Percentiles rank a stretch among this genome's conserved stretches.
phyloP scores from a whole-genome alignment of 495 filamentous ascomycete species.

The Aspergillus nidulans region DNA sequence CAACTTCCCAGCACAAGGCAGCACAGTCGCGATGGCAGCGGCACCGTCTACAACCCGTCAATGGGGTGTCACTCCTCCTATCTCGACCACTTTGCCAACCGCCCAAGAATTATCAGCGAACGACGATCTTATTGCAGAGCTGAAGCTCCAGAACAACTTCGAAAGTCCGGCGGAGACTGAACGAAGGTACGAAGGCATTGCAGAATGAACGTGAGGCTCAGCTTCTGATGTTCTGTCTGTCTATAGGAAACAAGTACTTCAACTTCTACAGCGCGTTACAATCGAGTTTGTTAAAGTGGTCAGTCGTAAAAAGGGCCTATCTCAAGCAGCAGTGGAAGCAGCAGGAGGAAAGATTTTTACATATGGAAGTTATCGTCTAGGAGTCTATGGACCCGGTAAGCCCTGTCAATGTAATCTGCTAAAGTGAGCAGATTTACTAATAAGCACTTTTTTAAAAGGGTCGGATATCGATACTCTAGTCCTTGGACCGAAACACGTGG shows the following conservation, averaged over 20 bases:
- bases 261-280: conserved; percentile 69
- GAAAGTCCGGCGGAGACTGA: conserved; percentile 75
- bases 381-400: conserved; percentile 83
- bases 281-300: conserved; percentile 81
- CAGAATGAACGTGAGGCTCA: neutral
- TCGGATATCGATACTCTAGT: conserved; percentile 98
- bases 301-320: conserved; percentile 68
- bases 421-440: conserved; percentile 1
- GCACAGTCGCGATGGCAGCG: conserved; percentile 48
- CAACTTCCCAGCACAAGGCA: conserved; percentile 11
- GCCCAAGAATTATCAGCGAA: conserved; percentile 68
- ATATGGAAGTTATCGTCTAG: conserved; percentile 89
- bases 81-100: conserved; percentile 72
- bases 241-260: conserved; percentile 51
- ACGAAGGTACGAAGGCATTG: conserved; percentile 52
- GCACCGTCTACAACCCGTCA: conserved; percentile 44
- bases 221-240: conserved; percentile 1
- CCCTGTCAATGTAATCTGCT: neutral
- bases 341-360: conserved; percentile 89
- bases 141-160: conserved; percentile 83
- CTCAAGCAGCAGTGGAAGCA: conserved; percentile 68
- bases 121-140: conserved; percentile 71
- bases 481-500: conserved; percentile 81
- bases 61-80: conserved; percentile 82
- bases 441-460: conserved; percentile 42